Percentiles rank a stretch among this genome's conserved stretches.
Conservation (phyloP, 2,329 filamentous ascomycete species). For the Metarhizium brunneum region DNA sequence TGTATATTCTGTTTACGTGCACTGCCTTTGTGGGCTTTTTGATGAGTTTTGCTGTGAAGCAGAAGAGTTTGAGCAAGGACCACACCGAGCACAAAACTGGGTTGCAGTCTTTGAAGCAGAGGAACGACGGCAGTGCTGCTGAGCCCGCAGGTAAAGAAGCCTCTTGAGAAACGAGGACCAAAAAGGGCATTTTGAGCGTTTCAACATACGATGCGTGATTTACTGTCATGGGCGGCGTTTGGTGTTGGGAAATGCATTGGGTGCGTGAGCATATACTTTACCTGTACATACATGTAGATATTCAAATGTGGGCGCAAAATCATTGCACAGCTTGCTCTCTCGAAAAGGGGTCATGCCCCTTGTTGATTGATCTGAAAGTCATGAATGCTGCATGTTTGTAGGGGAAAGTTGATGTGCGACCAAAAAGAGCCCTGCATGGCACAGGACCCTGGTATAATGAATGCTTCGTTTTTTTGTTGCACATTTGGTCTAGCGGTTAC, state of each 20-base stretch:
- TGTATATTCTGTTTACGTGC: slow-evolving; percentile 49
- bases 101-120: slow-evolving; percentile 30
- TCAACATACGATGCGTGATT: neutral
- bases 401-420: neutral
- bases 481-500: too few relatives aligned
- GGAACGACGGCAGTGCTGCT: slow-evolving; percentile 13
- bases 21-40: slow-evolving; percentile 38
- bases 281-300: neutral
- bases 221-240: neutral
- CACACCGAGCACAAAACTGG: slow-evolving; percentile 52
- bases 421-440: neutral
- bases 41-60: slow-evolving; percentile 36
- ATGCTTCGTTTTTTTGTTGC: too few relatives aligned
- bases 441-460: too few relatives aligned
- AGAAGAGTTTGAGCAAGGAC: slow-evolving; percentile 41
- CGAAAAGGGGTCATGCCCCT: too few relatives aligned
- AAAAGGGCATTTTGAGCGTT: neutral
- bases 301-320: too few relatives aligned
- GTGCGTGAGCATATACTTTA: neutral
- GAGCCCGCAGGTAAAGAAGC: slow-evolving; percentile 7
- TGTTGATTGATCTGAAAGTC: neutral
- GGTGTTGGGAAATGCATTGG: neutral
- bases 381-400: neutral
- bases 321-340: too few relatives aligned
- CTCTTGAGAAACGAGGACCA: neutral